Conservation (phyloP, 1,284 basidiomycete genomes). For the Neotropicomus parvogracilis region DNA sequence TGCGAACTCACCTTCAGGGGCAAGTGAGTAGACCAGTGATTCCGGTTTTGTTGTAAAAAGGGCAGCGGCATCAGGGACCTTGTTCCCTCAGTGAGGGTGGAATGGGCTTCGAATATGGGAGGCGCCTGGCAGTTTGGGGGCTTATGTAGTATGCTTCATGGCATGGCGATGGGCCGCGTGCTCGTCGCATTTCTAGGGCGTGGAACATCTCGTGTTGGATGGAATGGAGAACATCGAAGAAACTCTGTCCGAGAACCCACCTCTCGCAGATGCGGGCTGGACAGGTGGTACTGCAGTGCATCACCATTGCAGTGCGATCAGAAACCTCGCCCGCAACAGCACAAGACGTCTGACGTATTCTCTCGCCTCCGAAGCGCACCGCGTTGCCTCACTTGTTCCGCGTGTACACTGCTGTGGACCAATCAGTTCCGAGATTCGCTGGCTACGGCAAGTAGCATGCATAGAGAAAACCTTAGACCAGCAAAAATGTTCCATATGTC, state of each 20-base stretch:
- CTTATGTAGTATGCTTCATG: slow-evolving; percentile 23
- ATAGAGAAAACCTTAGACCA: neutral
- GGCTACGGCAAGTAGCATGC: neutral
- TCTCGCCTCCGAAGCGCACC: slow-evolving; percentile 5
- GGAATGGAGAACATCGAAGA: slow-evolving; percentile 6
- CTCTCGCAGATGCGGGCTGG: neutral
- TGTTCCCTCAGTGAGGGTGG: slow-evolving; percentile 6
- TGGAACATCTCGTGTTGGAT: slow-evolving; percentile 24
- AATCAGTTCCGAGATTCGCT: no score
- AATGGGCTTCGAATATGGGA: slow-evolving; percentile 14
- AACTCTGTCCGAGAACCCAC: slow-evolving; percentile 6
- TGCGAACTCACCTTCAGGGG: slow-evolving; percentile 25
- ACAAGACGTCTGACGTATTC: slow-evolving; percentile 21
- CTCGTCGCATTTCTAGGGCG: slow-evolving; percentile 27
- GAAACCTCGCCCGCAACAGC: slow-evolving; percentile 8
- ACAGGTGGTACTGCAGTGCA: slow-evolving; percentile 3
- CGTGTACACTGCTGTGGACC: no score
- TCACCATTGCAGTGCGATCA: slow-evolving; percentile 12
- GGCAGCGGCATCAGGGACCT: slow-evolving; percentile 23
- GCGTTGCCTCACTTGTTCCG: slow-evolving; percentile 16
- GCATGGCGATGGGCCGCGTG: slow-evolving; percentile 25
- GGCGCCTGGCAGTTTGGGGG: slow-evolving; percentile 11
- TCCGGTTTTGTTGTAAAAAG: slow-evolving; percentile 23
- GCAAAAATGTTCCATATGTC: slow-evolving; percentile 14
- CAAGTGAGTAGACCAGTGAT: slow-evolving; percentile 28